phyloP scores from a whole-genome alignment of 495 filamentous ascomycete genomes.

The Alectoria sarmentosa region DNA sequence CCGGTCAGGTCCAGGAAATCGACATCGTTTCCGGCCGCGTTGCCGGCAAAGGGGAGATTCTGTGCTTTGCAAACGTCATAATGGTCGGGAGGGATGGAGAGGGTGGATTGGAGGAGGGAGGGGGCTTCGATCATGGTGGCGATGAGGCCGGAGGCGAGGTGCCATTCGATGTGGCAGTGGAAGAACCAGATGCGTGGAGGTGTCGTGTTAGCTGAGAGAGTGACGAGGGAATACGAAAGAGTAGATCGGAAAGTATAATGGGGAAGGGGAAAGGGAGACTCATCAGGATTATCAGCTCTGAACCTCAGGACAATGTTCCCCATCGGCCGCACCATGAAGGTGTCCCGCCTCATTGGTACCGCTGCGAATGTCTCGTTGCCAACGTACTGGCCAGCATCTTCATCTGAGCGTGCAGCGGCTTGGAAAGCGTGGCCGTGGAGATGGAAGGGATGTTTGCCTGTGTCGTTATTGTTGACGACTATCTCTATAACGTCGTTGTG shows the following conservation, averaged over 20 bases:
- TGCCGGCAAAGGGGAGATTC: conserved; percentile 50
- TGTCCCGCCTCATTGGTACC: conserved; percentile 53
- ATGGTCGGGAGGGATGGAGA: conserved; percentile 59
- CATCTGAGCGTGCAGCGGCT: conserved; percentile 46
- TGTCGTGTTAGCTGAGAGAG: conserved; percentile 3
- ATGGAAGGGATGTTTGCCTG: conserved; percentile 72
- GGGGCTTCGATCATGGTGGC: conserved; percentile 68
- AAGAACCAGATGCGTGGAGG: conserved; percentile 58
- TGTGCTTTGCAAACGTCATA: conserved; percentile 50
- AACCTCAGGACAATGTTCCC: conserved; percentile 60
- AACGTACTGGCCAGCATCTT: conserved; percentile 42
- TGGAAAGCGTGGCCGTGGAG: conserved; percentile 78
- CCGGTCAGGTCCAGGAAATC: conserved; percentile 61
- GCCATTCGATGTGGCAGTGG: conserved; percentile 82
- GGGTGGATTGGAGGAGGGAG: conserved; percentile 49
- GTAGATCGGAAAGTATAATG: background rate
- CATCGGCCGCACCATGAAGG: conserved; percentile 47
- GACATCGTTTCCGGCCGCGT: conserved; percentile 64
- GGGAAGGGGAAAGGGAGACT: conserved; percentile 22
- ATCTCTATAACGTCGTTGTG: conserved; percentile 63
- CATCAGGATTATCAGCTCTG: conserved; percentile 64
- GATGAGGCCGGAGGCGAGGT: conserved; percentile 63
- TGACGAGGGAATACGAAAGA: background rate
- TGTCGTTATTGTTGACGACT: conserved; percentile 65
- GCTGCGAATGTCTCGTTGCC: conserved; percentile 35